Evolutionary conservation across 371 early-diverging fungal genomes (phyloP).

Genomic region (Rhizomucor miehei): DNA sequence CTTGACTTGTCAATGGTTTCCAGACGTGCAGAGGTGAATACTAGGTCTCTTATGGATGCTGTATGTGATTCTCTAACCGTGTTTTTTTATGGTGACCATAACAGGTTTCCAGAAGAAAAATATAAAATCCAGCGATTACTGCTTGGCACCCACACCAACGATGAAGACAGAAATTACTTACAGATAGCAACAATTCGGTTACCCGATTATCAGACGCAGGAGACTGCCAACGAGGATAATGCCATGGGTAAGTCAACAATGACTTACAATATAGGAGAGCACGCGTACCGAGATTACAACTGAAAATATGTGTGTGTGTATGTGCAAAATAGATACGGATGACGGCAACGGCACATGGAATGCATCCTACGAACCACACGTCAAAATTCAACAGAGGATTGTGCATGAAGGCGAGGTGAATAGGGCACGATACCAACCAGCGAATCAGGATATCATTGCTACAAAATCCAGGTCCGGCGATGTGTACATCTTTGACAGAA

Average conservation of each 20-base stretch:
- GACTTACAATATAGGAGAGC: background rate
- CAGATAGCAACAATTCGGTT: slow-evolving; percentile 89
- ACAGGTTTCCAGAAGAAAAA: slow-evolving; percentile 14
- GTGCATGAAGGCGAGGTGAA: slow-evolving; percentile 96
- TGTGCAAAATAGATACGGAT: background rate
- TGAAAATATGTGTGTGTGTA: background rate
- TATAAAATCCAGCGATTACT: slow-evolving; percentile 68
- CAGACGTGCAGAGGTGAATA: slow-evolving; percentile 80
- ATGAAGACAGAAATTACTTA: slow-evolving; percentile 91
- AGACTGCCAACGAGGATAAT: slow-evolving; percentile 67
- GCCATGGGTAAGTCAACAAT: slow-evolving; percentile 56
- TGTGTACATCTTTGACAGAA: slow-evolving; percentile 95
- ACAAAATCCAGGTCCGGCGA: slow-evolving; percentile 90
- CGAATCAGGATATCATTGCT: slow-evolving; percentile 92
- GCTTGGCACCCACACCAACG: slow-evolving; percentile 97
- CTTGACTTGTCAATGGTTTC: slow-evolving; percentile 97
- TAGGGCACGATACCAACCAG: slow-evolving; percentile 92
- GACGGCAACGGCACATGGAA: slow-evolving; percentile 73
- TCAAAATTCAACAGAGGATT: slow-evolving; percentile 83
- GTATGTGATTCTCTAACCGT: background rate
- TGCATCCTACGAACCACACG: slow-evolving; percentile 65
- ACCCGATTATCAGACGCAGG: slow-evolving; percentile 67
- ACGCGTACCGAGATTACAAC: too few relatives aligned
- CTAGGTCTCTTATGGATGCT: too few relatives aligned
- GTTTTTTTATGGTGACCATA: too few relatives aligned